phyloP scores from a whole-genome alignment of 495 filamentous ascomycete species.

The Neurospora sp. region DNA sequence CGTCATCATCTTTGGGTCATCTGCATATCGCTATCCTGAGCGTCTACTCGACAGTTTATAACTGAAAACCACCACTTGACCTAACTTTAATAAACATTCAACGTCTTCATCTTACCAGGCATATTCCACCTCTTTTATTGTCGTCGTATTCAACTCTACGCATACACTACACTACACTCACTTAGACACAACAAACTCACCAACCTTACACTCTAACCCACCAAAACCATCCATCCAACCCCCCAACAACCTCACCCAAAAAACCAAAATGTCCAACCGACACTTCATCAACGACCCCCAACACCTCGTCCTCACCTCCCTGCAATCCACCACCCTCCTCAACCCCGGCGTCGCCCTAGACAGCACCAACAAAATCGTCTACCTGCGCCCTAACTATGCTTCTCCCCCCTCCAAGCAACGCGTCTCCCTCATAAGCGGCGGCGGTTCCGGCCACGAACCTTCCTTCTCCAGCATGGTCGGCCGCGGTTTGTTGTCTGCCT shows the following conservation, averaged over 20 bases:
- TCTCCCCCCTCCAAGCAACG: constrained; percentile 23
- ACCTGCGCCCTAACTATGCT: constrained; percentile 47
- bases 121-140: neutral
- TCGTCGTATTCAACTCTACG: too few relatives aligned
- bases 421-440: constrained; percentile 80
- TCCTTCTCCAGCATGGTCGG: constrained; percentile 66
- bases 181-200: neutral
- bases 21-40: neutral
- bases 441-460: constrained; percentile 89
- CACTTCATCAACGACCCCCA: constrained; percentile 89
- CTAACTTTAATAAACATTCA: too few relatives aligned
- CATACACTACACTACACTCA: too few relatives aligned
- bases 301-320: constrained; percentile 66
- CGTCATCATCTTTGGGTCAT: neutral
- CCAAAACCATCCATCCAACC: too few relatives aligned
- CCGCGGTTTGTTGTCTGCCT: constrained; percentile 67
- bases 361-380: constrained; percentile 72
- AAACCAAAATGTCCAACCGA: constrained; percentile 49
- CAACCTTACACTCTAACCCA: neutral
- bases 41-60: neutral
- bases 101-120: neutral
- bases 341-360: constrained; percentile 84
- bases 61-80: neutral
- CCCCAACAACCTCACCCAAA: neutral
- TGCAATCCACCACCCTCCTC: constrained; percentile 66